A percentile compares a stretch with the other conserved stretches of the same genome.
These are phyloP conservation scores for Wickerhamomyces subpelliculosus DNA, from an alignment of 805 yeast genomes.

Conservation along the genomic window DNA sequence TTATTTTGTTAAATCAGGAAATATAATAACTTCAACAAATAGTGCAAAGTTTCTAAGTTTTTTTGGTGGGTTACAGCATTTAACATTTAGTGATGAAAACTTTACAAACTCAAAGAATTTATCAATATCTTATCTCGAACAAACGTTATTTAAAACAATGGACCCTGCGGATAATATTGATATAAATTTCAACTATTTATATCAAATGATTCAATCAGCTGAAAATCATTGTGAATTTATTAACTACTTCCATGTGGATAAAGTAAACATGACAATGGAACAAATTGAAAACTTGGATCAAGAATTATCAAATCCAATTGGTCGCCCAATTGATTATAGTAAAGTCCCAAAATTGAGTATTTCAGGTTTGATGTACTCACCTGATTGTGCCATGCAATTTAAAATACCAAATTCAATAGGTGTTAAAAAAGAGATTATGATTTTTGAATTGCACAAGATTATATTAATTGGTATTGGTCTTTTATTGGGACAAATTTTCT, in stretches of 20 bases:
- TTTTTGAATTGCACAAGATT: conserved; percentile 12
- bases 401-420: conserved; percentile 39
- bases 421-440: conserved; percentile 44
- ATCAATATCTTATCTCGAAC: conserved; percentile 36
- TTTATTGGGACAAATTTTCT: conserved; percentile 23
- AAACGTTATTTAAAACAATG: conserved; percentile 22
- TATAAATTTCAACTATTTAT: conserved; percentile 16
- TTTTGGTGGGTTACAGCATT: conserved; percentile 53
- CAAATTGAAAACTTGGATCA: conserved; percentile 60
- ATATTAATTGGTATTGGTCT: conserved; percentile 12
- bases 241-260: conserved; percentile 57
- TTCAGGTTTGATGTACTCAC: conserved; percentile 67
- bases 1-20: conserved; percentile 61
- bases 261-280: conserved; percentile 45
- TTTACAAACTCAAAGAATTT: conserved; percentile 41
- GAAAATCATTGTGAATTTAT: conserved; percentile 60
- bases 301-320: conserved; percentile 68
- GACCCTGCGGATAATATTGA: conserved; percentile 14
- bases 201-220: conserved; percentile 25
- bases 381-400: conserved; percentile 74
- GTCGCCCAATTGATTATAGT: conserved; percentile 55
- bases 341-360: conserved; percentile 50
- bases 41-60: conserved; percentile 60
- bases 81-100: conserved; percentile 33
- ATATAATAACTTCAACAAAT: conserved; percentile 48